phyloP scores from a whole-genome alignment of 2,329 filamentous ascomycete species.

The Ophiostoma ips region DNA sequence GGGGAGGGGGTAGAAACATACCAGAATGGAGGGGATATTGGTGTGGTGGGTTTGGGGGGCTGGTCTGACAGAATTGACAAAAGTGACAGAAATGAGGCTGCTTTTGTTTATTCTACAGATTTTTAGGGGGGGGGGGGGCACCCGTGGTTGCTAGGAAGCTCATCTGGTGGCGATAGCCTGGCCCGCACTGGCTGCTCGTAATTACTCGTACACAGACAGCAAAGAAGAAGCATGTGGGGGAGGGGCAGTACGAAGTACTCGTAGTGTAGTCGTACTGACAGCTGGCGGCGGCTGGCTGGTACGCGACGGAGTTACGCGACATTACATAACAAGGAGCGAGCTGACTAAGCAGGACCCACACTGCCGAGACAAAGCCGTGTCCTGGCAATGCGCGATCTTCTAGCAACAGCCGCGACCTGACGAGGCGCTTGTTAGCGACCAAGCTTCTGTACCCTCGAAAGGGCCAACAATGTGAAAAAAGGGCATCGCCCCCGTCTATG shows the following conservation, averaged over 20 bases:
- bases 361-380: not conserved
- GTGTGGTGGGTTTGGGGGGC: not conserved
- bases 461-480: not conserved
- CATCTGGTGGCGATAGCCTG: not conserved
- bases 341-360: not conserved
- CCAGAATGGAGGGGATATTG: not conserved
- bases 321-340: not conserved
- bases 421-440: not conserved
- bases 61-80: not conserved
- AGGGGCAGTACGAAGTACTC: constrained; percentile 7
- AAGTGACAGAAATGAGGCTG: not conserved
- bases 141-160: constrained; percentile 9
- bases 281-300: constrained; percentile 2
- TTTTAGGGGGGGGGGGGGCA: not conserved
- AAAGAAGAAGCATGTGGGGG: constrained; percentile 10
- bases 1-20: not conserved
- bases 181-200: not conserved
- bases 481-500: not conserved
- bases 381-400: constrained; percentile 6
- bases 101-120: constrained; percentile 5
- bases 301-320: not conserved
- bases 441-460: not conserved
- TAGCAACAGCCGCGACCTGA: constrained; percentile 7
- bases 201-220: not conserved
- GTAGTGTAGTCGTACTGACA: constrained; percentile 1